Evolutionary conservation across 805 yeast species (phyloP).

Genomic region (Helenozyma baotianmanensis): DNA sequence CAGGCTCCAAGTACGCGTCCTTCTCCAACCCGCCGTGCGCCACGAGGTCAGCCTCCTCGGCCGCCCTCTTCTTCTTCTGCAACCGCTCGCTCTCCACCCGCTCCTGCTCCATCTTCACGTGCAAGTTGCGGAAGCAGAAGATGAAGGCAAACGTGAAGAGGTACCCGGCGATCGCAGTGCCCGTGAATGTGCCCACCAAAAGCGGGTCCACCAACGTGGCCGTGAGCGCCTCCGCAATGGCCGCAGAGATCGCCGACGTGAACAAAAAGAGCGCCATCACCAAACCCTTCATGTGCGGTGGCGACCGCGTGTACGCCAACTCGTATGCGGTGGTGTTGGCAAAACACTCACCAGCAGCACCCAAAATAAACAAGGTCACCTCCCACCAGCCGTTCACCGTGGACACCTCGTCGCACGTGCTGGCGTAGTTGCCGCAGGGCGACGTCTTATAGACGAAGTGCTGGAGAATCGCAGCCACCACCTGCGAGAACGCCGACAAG

Average conservation of each 20-base stretch:
- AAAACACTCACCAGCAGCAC: constrained; percentile 52
- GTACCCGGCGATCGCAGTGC: constrained; percentile 33
- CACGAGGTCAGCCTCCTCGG: background rate
- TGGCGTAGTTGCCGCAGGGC: constrained; percentile 49
- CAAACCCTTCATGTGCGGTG: constrained; percentile 46
- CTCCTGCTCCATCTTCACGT: constrained; percentile 37
- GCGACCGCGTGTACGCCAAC: constrained; percentile 50
- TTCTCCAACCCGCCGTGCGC: constrained; percentile 18
- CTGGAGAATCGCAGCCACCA: constrained; percentile 49
- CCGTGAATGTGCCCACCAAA: constrained; percentile 41
- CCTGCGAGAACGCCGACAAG: constrained; percentile 43
- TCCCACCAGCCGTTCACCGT: constrained; percentile 30
- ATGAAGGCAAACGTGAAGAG: constrained; percentile 29
- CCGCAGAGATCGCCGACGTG: constrained; percentile 46
- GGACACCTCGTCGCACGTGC: constrained; percentile 29
- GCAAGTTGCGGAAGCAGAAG: constrained; percentile 36
- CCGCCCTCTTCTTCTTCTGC: background rate
- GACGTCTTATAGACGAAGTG: constrained; percentile 43
- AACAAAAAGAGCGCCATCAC: constrained; percentile 44
- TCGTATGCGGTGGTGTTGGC: constrained; percentile 50
- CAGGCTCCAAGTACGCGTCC: constrained; percentile 20
- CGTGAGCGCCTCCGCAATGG: constrained; percentile 39
- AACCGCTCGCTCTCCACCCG: constrained; percentile 12
- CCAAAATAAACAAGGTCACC: constrained; percentile 31
- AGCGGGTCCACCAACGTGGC: constrained; percentile 39